These are phyloP conservation scores for Peronosclerospora sorghi DNA, from an alignment of 352 stramenopile genomes.

Conservation along the genomic window DNA sequence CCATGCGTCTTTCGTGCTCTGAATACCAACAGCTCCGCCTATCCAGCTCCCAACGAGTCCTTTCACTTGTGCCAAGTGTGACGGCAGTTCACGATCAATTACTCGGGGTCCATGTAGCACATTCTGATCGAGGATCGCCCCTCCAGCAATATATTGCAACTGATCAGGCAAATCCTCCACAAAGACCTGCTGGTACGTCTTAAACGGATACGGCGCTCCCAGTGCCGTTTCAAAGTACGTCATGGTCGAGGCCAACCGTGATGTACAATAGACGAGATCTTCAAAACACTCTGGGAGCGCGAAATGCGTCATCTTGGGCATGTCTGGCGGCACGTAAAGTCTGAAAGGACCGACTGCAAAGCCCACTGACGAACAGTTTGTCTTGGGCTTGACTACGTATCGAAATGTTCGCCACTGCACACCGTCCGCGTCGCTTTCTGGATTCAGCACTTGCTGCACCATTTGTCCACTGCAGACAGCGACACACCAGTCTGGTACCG, in stretches of 20 bases:
- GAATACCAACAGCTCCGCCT: conserved; percentile 60
- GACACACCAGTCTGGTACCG: conserved; percentile 72
- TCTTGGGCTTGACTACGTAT: conserved; percentile 74
- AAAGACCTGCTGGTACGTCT: conserved; percentile 83
- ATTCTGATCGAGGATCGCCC: conserved; percentile 68
- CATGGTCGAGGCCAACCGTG: conserved; percentile 60
- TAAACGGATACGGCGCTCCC: conserved; percentile 67
- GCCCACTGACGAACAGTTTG: conserved; percentile 68
- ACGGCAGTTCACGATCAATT: conserved; percentile 73
- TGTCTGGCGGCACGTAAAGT: conserved; percentile 61
- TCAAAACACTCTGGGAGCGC: conserved; percentile 65
- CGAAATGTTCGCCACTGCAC: conserved; percentile 53
- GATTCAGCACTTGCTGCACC: conserved; percentile 68
- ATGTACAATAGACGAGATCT: conserved; percentile 64
- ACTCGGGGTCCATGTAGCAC: conserved; percentile 62
- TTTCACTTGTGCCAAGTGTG: conserved; percentile 74
- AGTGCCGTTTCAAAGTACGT: conserved; percentile 69
- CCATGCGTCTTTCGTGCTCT: conserved; percentile 81
- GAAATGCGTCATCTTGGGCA: conserved; percentile 79
- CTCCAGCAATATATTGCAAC: conserved; percentile 54
- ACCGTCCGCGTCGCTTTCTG: conserved; percentile 28
- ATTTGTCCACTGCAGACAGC: conserved; percentile 76
- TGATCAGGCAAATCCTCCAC: conserved; percentile 73
- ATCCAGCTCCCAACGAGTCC: conserved; percentile 73
- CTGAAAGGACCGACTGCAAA: conserved; percentile 75